Evolutionary conservation across 1,284 basidiomycete genomes (phyloP).

Genomic region (Leccinum griseonigrum): DNA sequence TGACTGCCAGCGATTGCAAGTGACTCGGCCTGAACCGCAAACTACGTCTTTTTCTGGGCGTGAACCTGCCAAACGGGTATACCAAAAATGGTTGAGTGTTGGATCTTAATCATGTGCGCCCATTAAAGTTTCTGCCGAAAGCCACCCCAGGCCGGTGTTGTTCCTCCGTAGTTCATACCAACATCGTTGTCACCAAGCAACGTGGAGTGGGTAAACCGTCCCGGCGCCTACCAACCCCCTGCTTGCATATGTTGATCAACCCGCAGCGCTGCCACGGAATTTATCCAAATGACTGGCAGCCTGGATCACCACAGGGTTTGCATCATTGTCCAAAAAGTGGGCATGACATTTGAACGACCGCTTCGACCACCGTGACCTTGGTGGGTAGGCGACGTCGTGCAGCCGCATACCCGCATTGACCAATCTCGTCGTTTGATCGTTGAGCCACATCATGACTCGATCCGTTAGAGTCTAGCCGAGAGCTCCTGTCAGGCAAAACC

Average conservation of each 20-base stretch:
- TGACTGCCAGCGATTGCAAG: neutral
- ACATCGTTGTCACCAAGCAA: slow-evolving; percentile 17
- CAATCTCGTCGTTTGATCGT: neutral
- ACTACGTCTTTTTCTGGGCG: slow-evolving; percentile 3
- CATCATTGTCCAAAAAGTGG: neutral
- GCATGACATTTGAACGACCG: neutral
- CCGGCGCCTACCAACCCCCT: neutral
- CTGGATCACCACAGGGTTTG: slow-evolving; percentile 4
- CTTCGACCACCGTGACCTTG: slow-evolving; percentile 1
- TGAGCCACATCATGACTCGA: neutral
- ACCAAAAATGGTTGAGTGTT: slow-evolving; percentile 2
- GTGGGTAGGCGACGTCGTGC: neutral
- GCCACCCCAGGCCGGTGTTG: neutral
- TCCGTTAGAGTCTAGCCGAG: neutral
- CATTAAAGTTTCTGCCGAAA: neutral
- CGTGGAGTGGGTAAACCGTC: neutral
- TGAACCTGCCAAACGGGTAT: slow-evolving; percentile 2
- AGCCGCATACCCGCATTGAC: neutral
- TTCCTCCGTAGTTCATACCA: slow-evolving; percentile 15
- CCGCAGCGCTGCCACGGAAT: neutral
- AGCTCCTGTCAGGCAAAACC: neutral
- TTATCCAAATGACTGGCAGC: neutral
- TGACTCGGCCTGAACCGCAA: slow-evolving; percentile 4
- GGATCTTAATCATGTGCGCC: slow-evolving; percentile 4
- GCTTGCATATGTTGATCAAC: slow-evolving; percentile 15